Evolutionary conservation across 2,329 filamentous ascomycete genomes (phyloP), one percentile per base, ranked within the genome.

Genomic region (Pseudocercospora vitis): DNA sequence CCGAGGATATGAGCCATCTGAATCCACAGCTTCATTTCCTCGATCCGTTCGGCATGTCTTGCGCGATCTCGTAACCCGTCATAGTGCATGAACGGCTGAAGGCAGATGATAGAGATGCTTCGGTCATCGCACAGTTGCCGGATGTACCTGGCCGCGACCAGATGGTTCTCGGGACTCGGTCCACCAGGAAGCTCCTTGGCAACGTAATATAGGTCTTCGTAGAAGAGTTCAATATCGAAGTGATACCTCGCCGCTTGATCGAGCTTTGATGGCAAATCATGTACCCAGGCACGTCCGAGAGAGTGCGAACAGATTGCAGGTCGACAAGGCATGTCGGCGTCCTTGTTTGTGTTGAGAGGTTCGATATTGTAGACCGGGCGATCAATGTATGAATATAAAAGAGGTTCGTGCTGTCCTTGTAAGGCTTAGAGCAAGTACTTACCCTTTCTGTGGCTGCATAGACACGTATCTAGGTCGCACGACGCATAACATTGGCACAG

Each of bases 81-180:
- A 71, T 87, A 91, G 71, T 89, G 82, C 74, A 82, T 81, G 68
- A 92, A 91, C 0, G 89, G 89, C 65, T 90, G 88, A 0, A 91
- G 77, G 57, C 83, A 85, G 60, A 89, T 76, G 61, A 89, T 81
- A 7, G 73, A 64, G 18, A 89, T 76, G 26, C 68, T 70, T 21
- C 82, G 76, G 2, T 75, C 73, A 19, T 76, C 69, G 70, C 85
- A 88, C 37, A 89, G 76, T 0, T 71, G 65, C 21, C 76, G 76
- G 54, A 88, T 79, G 45, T 78, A 71, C 2, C 71, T 67, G 21
- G 87, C 85, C 1, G 86, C 86, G 4, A 74, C 65, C 16, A 87
- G 63, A 11, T 66, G 65, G 32, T 84, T 76, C 60, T 77, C 77
- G 11, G 71, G 62, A 2, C 70, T 72, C 21, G 74, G 65, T 26